phyloP scores from a whole-genome alignment of 2,329 filamentous ascomycete genomes.

The Alternaria sp. region DNA sequence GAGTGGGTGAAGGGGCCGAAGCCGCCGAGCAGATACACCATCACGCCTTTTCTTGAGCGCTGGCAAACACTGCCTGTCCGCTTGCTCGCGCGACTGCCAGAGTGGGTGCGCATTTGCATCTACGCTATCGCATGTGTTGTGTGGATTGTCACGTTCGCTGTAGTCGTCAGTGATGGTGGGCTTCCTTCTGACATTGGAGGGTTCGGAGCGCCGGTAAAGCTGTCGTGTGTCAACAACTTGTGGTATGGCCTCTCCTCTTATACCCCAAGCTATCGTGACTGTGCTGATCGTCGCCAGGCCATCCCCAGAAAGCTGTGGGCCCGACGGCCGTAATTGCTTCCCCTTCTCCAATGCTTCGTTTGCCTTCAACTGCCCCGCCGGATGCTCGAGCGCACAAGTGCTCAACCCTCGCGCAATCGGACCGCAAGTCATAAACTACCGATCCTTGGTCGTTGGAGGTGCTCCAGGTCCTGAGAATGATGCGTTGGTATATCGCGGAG shows the following conservation, averaged over 20 bases:
- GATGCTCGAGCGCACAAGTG: conserved; percentile 58
- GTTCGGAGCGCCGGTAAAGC: conserved; percentile 71
- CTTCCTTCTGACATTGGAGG: conserved; percentile 68
- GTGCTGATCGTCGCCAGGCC: conserved; percentile 27
- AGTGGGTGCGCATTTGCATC: conserved; percentile 63
- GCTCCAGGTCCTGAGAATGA: conserved; percentile 13
- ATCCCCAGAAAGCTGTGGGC: conserved; percentile 54
- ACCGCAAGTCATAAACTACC: conserved; percentile 70
- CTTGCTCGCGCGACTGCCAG: conserved; percentile 68
- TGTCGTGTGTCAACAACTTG: conserved; percentile 73
- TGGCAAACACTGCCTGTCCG: conserved; percentile 72
- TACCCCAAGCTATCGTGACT: neutral
- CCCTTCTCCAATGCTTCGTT: conserved; percentile 63
- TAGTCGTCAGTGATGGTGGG: conserved; percentile 71
- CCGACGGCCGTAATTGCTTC: conserved; percentile 65
- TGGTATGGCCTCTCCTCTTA: conserved; percentile 62
- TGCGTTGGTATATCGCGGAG: conserved; percentile 43
- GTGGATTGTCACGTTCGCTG: conserved; percentile 74
- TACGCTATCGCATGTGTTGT: conserved; percentile 66
- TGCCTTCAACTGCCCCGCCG: conserved; percentile 66
- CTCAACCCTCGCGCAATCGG: conserved; percentile 63
- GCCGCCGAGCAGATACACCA: conserved; percentile 54
- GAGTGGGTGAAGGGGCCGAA: conserved; percentile 59
- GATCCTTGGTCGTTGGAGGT: conserved; percentile 74
- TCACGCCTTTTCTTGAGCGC: conserved; percentile 65